Conservation (phyloP, 768 basidiomycete genomes). For the Neoboletus magnificus region DNA sequence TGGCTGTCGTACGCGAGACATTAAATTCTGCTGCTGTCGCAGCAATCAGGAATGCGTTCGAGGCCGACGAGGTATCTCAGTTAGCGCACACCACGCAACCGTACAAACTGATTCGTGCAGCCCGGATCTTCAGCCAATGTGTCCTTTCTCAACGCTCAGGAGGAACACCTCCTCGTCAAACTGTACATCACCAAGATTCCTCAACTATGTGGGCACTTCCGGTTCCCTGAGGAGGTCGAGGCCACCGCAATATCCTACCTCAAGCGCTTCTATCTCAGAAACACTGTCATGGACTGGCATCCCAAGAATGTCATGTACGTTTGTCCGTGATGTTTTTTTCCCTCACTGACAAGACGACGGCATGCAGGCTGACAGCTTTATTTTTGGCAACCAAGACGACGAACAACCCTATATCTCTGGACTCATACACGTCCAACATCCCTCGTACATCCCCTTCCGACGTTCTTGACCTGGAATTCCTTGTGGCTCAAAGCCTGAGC, state of each 20-base stretch:
- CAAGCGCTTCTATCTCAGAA: conserved; percentile 95
- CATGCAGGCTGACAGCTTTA: conserved; percentile 82
- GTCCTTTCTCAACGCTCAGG: conserved; percentile 68
- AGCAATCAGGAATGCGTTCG: conserved; percentile 73
- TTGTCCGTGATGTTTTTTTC: not conserved
- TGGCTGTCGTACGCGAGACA: conserved; percentile 55
- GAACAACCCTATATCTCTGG: conserved; percentile 88
- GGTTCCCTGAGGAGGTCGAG: conserved; percentile 89
- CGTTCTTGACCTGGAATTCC: conserved; percentile 91
- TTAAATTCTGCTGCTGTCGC: conserved; percentile 76
- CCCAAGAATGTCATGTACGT: conserved; percentile 96
- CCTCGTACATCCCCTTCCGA: conserved; percentile 78
- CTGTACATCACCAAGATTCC: conserved; percentile 86
- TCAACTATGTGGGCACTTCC: conserved; percentile 79
- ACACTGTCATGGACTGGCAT: conserved; percentile 99
- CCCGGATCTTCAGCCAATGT: conserved; percentile 71
- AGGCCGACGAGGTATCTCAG: conserved; percentile 67
- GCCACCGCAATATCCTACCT: conserved; percentile 90
- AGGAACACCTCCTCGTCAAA: conserved; percentile 86
- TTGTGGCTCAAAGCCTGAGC: conserved; percentile 88
- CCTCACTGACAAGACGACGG: not conserved
- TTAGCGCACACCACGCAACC: not conserved
- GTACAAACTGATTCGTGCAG: conserved; percentile 36
- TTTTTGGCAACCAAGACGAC: conserved; percentile 97
- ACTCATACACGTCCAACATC: conserved; percentile 78